Percentiles rank a stretch among this genome's conserved stretches.
These are phyloP conservation scores for Isabelozyma pseudorhagii DNA, from an alignment of 805 yeast species.

Conservation along the genomic window DNA sequence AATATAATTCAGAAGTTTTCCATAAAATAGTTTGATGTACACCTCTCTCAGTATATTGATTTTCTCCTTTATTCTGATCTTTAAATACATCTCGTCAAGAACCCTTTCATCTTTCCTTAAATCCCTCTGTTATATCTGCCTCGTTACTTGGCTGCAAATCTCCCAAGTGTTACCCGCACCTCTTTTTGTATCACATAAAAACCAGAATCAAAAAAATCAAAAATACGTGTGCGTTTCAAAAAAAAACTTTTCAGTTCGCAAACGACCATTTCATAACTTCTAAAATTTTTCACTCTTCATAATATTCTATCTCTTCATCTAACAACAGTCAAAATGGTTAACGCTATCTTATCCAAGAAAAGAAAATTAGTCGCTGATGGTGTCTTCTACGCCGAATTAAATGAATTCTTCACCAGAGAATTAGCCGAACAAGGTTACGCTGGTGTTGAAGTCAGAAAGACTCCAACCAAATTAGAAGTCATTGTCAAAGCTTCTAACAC, in stretches of 20 bases:
- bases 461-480: slow-evolving; percentile 97
- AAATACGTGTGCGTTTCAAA: neutral
- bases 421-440: slow-evolving; percentile 99
- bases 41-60: too few species aligned
- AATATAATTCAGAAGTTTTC: too few species aligned
- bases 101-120: too few species aligned
- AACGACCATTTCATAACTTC: neutral
- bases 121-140: too few species aligned
- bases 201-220: neutral
- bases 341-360: slow-evolving; percentile 79
- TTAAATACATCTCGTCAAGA: too few species aligned
- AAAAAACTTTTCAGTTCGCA: slow-evolving; percentile 5
- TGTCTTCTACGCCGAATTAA: slow-evolving; percentile 99
- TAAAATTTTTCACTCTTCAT: slow-evolving; percentile 4
- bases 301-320: slow-evolving; percentile 1
- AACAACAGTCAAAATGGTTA: slow-evolving; percentile 20
- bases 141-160: neutral
- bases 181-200: neutral
- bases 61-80: too few species aligned
- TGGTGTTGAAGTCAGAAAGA: slow-evolving; percentile 99
- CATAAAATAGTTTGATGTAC: too few species aligned
- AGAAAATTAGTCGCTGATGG: slow-evolving; percentile 99
- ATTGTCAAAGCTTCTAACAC: slow-evolving; percentile 99
- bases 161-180: too few species aligned
- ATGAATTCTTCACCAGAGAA: slow-evolving; percentile 99